phyloP scores from a whole-genome alignment of 202 grass and related monocot species.

The Elaeis oleifera region DNA sequence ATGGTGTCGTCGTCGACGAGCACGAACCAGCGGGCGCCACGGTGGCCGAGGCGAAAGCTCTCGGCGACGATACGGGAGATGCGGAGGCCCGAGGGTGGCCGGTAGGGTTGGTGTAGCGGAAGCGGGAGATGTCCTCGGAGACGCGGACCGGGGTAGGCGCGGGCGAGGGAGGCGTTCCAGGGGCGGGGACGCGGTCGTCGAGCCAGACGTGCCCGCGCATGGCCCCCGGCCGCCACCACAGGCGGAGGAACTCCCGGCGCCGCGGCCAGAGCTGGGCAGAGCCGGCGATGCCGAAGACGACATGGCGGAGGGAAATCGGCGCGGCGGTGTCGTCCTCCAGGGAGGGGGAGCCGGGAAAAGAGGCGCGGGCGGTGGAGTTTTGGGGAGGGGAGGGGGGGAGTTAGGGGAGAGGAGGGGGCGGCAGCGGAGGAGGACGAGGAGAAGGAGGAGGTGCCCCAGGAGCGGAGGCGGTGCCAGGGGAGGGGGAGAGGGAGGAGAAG shows the following conservation, averaged over 20 bases:
- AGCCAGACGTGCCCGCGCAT: conserved; percentile 23
- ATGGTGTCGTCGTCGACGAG: conserved; percentile 8
- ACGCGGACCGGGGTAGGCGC: conserved; percentile 6
- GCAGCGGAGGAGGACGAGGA: background rate
- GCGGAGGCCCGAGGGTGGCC: background rate
- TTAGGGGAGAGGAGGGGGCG: conserved; percentile 25
- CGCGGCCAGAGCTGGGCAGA: conserved; percentile 4
- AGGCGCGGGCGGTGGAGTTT: background rate
- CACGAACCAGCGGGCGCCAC: conserved; percentile 11
- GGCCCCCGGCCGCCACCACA: conserved; percentile 24
- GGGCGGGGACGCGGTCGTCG: conserved; percentile 2
- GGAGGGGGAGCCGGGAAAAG: conserved; percentile 7
- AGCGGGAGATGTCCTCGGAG: conserved; percentile 4
- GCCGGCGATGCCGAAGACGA: conserved; percentile 36
- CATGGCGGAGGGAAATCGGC: conserved; percentile 45
- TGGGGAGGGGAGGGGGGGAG: conserved; percentile 21
- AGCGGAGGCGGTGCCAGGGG: too few species aligned
- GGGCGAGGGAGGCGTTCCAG: conserved; percentile 7
- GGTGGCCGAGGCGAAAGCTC: background rate
- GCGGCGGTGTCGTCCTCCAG: conserved; percentile 14
- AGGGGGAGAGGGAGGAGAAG: conserved; percentile 32
- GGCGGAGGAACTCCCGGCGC: background rate
- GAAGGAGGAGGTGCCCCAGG: too few species aligned
- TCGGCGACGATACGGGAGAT: conserved; percentile 11
- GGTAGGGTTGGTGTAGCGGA: background rate